Base-by-base conservation (phyloP, 2,329 filamentous ascomycete genomes). In the Curvularia sp. region DNA sequence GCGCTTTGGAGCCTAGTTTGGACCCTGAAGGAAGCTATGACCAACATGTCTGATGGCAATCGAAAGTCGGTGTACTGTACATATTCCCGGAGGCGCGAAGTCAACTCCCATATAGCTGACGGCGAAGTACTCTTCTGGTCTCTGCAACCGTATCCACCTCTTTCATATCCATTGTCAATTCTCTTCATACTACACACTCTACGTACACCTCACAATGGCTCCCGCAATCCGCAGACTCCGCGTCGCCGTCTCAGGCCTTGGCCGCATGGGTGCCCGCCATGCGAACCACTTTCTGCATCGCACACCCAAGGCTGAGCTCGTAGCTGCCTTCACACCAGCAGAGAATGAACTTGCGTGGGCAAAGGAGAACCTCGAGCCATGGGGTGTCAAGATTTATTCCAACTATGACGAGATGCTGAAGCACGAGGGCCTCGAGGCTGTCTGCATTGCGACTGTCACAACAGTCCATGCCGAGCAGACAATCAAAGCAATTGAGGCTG, bases 361-460 rank as follows among this genome's bases (percentile, higher is more conserved):
- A 4, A 78, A 79, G 61, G 66, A 75, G 51, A 76, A 83, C 62
- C 80, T 86, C 9, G 81, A 78, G 51, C 83, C 82, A 4, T 82
- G 75, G 64, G 84, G 83, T 10, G 82, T 84, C 47, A 82, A 74
- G 52, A 65, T 85, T 22, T 87, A 86, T 75, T 77, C 75, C 54
- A 76, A 84, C 71, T 87, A 82, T 66, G 83, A 85, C 48, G 80
- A 84, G 58, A 84, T 87, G 84, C 77, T 87, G 52, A 79, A 81
- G 72, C 83, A 86, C 59, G 77, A 81, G 60, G 83, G 82, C 12
- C 72, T 86, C 0, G 79, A 85, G 67, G 85, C 85, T 1, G 82
- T 87, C 2, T 80, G 86, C 22, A 76, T 87, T 28, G 82, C 83
- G 1, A 83, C 80, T 0, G 84, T 83, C 12, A 84, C 83, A 0